phyloP scores from a whole-genome alignment of 176 grass and related monocot species.

The Microstegium vimineum region DNA sequence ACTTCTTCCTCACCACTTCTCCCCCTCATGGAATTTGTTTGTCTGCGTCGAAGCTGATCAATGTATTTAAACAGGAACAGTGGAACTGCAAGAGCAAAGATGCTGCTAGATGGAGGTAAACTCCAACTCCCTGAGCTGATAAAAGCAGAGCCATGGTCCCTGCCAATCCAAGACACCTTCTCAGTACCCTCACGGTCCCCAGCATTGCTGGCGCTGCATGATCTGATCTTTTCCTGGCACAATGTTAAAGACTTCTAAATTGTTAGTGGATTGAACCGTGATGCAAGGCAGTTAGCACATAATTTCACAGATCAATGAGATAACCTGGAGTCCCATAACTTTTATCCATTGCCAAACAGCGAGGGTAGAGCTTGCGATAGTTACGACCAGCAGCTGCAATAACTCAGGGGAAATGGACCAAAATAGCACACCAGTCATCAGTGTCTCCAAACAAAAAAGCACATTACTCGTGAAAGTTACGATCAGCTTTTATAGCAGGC shows the following conservation, averaged over 20 bases:
- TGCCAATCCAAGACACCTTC: constrained; percentile 20
- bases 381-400: constrained; percentile 60
- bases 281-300: neutral
- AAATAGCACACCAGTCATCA: constrained; percentile 7
- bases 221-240: constrained; percentile 56
- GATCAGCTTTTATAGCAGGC: constrained; percentile 21
- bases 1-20: constrained; percentile 62
- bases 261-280: neutral
- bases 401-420: constrained; percentile 29
- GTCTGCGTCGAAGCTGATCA: constrained; percentile 42
- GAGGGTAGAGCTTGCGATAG: constrained; percentile 42
- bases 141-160: constrained; percentile 21
- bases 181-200: constrained; percentile 11
- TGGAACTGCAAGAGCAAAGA: constrained; percentile 49
- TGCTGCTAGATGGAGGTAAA: constrained; percentile 33
- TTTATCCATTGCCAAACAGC: constrained; percentile 71
- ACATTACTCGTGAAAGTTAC: neutral
- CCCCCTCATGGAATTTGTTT: neutral
- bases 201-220: constrained; percentile 31
- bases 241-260: neutral
- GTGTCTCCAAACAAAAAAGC: neutral
- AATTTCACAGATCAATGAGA: constrained; percentile 1
- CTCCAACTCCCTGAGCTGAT: constrained; percentile 32
- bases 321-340: constrained; percentile 73
- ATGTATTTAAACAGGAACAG: constrained; percentile 60